Evolutionary conservation across 2,329 filamentous ascomycete genomes (phyloP).

Genomic region (Arthrocladium fulminans): DNA sequence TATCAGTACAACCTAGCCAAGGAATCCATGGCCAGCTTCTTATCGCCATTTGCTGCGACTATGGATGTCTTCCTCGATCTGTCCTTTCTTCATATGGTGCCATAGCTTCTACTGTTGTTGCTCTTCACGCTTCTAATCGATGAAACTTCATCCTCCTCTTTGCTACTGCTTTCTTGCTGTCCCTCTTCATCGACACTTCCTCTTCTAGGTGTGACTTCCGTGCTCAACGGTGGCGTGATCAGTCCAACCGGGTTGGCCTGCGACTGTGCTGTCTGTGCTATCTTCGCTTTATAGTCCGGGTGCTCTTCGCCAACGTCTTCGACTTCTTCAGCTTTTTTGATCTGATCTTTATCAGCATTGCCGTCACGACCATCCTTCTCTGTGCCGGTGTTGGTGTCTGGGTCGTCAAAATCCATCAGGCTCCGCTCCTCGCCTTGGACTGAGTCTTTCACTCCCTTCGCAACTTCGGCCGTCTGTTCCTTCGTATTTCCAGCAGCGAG

Average conservation of each 20-base stretch:
- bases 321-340: background rate
- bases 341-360: background rate
- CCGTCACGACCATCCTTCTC: background rate
- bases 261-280: background rate
- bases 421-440: background rate
- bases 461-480: background rate
- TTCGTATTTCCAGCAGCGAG: slow-evolving; percentile 6
- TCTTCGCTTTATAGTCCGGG: background rate
- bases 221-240: background rate
- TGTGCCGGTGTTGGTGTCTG: background rate
- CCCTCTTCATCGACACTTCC: background rate
- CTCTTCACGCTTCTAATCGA: background rate
- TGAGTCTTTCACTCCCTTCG: background rate
- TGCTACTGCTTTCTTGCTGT: background rate
- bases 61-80: background rate
- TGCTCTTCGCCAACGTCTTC: background rate
- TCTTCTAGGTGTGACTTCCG: background rate
- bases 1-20: too few relatives aligned
- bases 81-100: background rate
- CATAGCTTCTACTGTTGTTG: slow-evolving; percentile 1
- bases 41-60: background rate
- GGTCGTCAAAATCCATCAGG: slow-evolving; percentile 3
- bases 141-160: background rate
- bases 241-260: background rate
- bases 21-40: background rate